Base-by-base conservation (phyloP, 768 basidiomycete genomes). In the Mycena leptocephala region DNA sequence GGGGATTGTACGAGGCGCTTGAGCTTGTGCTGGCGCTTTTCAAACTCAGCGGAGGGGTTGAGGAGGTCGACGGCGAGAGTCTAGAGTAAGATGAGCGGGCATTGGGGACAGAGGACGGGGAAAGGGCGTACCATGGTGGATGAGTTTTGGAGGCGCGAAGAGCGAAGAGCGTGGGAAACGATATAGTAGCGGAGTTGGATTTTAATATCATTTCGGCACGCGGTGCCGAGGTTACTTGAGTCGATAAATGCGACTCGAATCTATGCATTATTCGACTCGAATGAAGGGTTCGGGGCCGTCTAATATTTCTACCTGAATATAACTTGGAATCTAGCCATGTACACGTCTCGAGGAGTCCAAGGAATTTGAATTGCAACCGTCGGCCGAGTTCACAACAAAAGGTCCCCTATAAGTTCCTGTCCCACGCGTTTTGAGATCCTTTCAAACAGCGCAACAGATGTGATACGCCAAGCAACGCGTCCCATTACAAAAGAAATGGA, bases 1-100 rank as follows among this genome's bases (percentile, higher is more conserved):
- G 98, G 98, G 67, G 94, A 94, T 88, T 99, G 98, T 81, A 99
- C 98, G 82, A 99, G 94, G 86, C 97, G 95, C 93, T 99, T 99
- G 87, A 99, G 95, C 92, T 99, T 99, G 95, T 99, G 98, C 86
- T 93, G 94, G 86, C 90, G 93, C 87, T 89, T 93, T 89, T 98
- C 95, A 81, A 92, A 87, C 85, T 96, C 95, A 80, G 92, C 87
- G 75, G 96, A 95, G 81, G 97, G 98, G 93, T 99, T 96, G 86
- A 99, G 94, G 86, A 99, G 95, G 88, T 99, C 98, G 86, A 98
- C 86, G 86, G 96, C 97, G 89, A 99, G 96, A 92, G 96, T 92
- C 97, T 98, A 76, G 35, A 63, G 67, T 46, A 39, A 51, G 8
- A 76, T 72, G 13, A 76, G 41, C 59, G 14, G 46, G 20, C 46